Percentiles rank a stretch among this genome's conserved stretches.
These are phyloP conservation scores for Rhodotorula toruloides DNA, from an alignment of 768 basidiomycete genomes.

Conservation along the genomic window DNA sequence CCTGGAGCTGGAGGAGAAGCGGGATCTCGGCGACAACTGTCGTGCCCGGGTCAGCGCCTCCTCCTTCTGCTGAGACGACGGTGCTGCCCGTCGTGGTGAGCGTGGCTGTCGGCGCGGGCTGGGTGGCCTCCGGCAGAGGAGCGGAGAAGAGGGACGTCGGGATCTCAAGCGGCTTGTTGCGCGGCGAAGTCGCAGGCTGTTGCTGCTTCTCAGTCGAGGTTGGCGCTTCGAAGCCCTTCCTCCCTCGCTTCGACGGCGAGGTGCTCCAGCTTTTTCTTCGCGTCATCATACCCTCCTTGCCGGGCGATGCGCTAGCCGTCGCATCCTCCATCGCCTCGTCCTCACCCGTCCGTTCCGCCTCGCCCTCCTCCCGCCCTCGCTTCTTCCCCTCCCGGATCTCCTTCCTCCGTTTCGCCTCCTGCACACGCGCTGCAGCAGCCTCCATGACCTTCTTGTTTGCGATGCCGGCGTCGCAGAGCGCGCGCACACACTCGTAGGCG, in stretches of 20 bases:
- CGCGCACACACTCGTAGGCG: constrained; percentile 93
- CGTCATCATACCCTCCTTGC: constrained; percentile 38
- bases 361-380: not conserved
- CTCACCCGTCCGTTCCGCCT: too few species aligned
- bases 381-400: constrained; percentile 1
- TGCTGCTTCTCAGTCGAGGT: not conserved
- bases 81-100: constrained; percentile 58
- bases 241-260: constrained; percentile 61
- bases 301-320: constrained; percentile 56
- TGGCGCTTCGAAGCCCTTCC: constrained; percentile 46
- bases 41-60: constrained; percentile 3
- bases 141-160: constrained; percentile 34
- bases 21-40: constrained; percentile 54
- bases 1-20: constrained; percentile 70
- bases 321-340: not conserved
- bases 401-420: not conserved
- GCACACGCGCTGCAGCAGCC: constrained; percentile 54
- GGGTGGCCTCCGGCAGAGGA: constrained; percentile 46
- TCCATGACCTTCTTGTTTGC: constrained; percentile 74
- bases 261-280: not conserved
- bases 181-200: constrained; percentile 1
- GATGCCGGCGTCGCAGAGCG: constrained; percentile 79
- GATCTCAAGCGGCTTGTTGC: constrained; percentile 5
- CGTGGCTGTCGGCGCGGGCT: constrained; percentile 48
- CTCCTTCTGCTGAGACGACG: constrained; percentile 53